A percentile compares a stretch with the other conserved stretches of the same genome.
Conservation (phyloP, 2,329 filamentous ascomycete genomes). For the Rhynchosporium agropyri region DNA sequence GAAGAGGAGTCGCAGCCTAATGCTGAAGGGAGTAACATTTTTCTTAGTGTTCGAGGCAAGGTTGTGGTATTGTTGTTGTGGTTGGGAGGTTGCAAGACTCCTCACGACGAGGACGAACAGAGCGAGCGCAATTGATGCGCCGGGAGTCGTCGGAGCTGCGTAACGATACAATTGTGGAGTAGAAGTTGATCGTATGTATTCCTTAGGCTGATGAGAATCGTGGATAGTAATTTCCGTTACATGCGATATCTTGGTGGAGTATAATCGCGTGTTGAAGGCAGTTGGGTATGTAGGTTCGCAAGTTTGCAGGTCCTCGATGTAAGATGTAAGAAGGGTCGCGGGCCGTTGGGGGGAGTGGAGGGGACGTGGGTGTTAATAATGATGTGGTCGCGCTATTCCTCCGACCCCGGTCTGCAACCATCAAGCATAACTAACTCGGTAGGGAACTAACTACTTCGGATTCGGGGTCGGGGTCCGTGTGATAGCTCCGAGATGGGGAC, state of each 20-base stretch:
- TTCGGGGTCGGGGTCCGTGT: constrained; percentile 18
- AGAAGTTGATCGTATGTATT: constrained; percentile 1
- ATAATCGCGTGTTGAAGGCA: constrained; percentile 19
- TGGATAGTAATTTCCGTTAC: constrained; percentile 8
- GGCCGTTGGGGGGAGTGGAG: constrained; percentile 22
- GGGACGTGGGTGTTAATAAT: constrained; percentile 23
- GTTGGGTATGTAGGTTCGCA: constrained; percentile 6
- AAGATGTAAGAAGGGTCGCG: constrained; percentile 17
- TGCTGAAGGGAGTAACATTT: constrained; percentile 62
- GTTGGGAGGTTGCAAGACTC: constrained; percentile 16
- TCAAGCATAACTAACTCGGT: not conserved
- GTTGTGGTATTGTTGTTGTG: constrained; percentile 3
- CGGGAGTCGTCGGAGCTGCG: constrained; percentile 29
- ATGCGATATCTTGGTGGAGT: constrained; percentile 27
- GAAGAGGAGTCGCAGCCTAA: constrained; percentile 54
- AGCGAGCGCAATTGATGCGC: constrained; percentile 29
- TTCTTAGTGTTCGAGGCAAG: constrained; percentile 26
- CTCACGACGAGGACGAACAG: constrained; percentile 22
- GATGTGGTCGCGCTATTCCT: constrained; percentile 19
- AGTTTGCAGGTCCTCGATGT: constrained; percentile 17
- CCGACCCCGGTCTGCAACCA: not conserved
- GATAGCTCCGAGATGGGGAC: not conserved
- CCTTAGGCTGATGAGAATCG: constrained; percentile 22
- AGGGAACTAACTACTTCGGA: not conserved
- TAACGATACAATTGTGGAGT: constrained; percentile 5